phyloP scores from a whole-genome alignment of 2,329 filamentous ascomycete species.

The Calcarisporium arbuscula region DNA sequence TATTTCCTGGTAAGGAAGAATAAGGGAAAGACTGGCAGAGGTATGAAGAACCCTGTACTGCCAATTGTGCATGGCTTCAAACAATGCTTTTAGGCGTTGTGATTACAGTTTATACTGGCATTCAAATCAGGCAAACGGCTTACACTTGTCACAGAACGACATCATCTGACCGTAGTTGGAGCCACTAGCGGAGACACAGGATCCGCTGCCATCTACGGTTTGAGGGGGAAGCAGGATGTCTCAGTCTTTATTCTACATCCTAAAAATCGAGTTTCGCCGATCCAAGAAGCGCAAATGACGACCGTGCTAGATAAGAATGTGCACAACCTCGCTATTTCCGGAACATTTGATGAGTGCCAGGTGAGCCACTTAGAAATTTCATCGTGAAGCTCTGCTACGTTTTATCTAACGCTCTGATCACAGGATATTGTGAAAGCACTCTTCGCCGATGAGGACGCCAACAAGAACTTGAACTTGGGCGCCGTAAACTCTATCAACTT shows the following conservation, averaged over 20 bases:
- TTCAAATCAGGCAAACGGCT: conserved; percentile 12
- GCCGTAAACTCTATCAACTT: conserved; percentile 98
- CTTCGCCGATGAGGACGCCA: conserved; percentile 80
- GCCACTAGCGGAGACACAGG: conserved; percentile 87
- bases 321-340: conserved; percentile 82
- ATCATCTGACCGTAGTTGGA: conserved; percentile 80
- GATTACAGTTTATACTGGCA: no score
- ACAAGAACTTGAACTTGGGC: conserved; percentile 74
- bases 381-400: conserved; percentile 53
- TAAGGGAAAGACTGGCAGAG: conserved; percentile 55
- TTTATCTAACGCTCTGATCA: conserved; percentile 74
- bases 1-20: conserved; percentile 77
- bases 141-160: conserved; percentile 45
- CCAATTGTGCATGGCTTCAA: no score
- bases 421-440: conserved; percentile 89
- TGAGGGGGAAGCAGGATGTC: conserved; percentile 93
- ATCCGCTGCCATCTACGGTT: conserved; percentile 90
- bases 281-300: conserved; percentile 97
- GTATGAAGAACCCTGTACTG: conserved; percentile 29
- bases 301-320: conserved; percentile 87
- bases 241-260: conserved; percentile 94
- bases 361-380: no score
- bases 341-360: conserved; percentile 95
- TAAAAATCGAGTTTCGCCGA: conserved; percentile 80
- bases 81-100: no score